Percentiles rank a stretch among this genome's conserved stretches.
phyloP scores from a whole-genome alignment of 2,329 filamentous ascomycete genomes.

The Colletotrichum sp. region DNA sequence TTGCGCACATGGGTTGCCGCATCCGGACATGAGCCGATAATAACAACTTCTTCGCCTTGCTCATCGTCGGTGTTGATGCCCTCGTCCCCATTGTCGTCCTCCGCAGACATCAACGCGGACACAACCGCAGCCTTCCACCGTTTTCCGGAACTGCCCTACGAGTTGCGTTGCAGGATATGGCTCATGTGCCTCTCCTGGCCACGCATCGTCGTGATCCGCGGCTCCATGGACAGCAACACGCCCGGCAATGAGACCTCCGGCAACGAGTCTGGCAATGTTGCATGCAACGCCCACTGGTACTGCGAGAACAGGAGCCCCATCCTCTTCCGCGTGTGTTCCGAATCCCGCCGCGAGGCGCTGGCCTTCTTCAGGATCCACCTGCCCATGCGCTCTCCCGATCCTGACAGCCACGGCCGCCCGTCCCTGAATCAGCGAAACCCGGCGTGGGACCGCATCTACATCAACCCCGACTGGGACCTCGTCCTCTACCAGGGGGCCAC shows the following conservation, averaged over 20 bases:
- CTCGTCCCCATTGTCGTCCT: not conserved
- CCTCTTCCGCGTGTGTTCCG: slow-evolving; percentile 22
- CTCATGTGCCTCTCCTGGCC: slow-evolving; percentile 18
- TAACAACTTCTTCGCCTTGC: not conserved
- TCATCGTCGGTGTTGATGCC: not conserved
- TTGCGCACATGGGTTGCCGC: slow-evolving; percentile 13
- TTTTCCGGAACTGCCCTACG: slow-evolving; percentile 21
- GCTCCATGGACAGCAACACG: not conserved
- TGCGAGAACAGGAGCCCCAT: slow-evolving; percentile 21
- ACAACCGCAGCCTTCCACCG: not conserved
- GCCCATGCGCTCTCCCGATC: slow-evolving; percentile 10
- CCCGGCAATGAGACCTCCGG: not conserved
- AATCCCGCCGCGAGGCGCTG: slow-evolving; percentile 18
- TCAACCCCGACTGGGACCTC: slow-evolving; percentile 26
- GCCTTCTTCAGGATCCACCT: slow-evolving; percentile 25
- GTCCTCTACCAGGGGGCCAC: slow-evolving; percentile 17
- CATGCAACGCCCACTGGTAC: slow-evolving; percentile 21
- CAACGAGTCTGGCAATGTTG: slow-evolving; percentile 15
- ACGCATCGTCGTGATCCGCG: slow-evolving; percentile 20
- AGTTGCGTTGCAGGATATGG: slow-evolving; percentile 24
- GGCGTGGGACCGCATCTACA: slow-evolving; percentile 18
- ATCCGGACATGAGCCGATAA: not conserved
- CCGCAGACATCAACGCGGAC: not conserved
- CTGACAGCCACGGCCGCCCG: slow-evolving; percentile 5
- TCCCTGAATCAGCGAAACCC: slow-evolving; percentile 19